Base-by-base conservation (phyloP, 1,284 basidiomycete species). In the Sporisorium exsertum region DNA sequence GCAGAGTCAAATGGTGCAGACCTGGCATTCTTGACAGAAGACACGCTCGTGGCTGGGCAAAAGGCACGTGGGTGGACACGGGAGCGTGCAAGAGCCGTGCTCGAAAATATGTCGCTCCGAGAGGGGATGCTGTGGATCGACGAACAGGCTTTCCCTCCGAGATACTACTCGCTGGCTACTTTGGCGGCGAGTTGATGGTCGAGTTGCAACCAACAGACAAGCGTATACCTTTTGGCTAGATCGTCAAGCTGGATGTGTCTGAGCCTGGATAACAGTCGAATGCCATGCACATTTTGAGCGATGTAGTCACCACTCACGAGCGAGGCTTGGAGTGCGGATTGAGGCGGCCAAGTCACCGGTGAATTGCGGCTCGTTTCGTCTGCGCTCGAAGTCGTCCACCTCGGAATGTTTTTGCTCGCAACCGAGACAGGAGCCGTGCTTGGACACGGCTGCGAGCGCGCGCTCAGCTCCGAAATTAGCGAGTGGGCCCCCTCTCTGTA, bases 121-220 rank as follows among this genome's bases (percentile, higher is more conserved):
- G 95, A 98, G 78, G 96, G 95, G 0, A 88, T 97, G 46, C 94
- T 94, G 59, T 99, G 96, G 96, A 85, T 98, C 35, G 96, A 99
- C 83, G 91, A 93, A 45, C 93, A 95, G 85, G 92, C 92, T 46
- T 66, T 70, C 42, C 78, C 77, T 9, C 56, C 64, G 13, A 26
- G 78, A 3, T 81, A 81, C 55, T 81, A 73, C 42, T 80, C 80
- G 10, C 57, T 81, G 16, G 64, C 79, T 3, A 67, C 78, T 1
- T 46, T 75, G 26, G 26, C 42, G 20, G 35, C 54, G 2, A 29
- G 43, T 27, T 53, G 50, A 56, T 43, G 9, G 15, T 1, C 37
- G 37, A 22, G 2, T 20, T 35, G 18, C 29, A 5, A 35, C 8
- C 37, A 16, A 40, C 33, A n/a, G 37, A 40, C 37, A 40, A 40